phyloP scores from a whole-genome alignment of 441 rosid species.

The Erodium moschatum region DNA sequence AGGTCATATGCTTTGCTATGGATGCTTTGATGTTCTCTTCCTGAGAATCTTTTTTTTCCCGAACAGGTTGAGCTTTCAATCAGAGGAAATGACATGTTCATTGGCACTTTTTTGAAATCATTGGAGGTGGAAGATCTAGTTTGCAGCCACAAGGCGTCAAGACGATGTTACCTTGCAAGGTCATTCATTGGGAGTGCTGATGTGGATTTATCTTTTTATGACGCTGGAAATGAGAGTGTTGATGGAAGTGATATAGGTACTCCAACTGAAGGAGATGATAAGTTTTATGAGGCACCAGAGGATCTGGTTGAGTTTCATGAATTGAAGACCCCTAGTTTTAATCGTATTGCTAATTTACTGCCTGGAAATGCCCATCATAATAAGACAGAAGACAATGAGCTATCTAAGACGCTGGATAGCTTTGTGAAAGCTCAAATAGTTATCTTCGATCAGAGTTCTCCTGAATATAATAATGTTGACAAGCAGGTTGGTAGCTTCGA shows the following conservation, averaged over 20 bases:
- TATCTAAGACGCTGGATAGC: constrained; percentile 52
- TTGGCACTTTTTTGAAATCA: constrained; percentile 81
- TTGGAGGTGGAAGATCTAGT: constrained; percentile 97
- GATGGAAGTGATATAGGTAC: constrained; percentile 27
- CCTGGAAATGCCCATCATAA: constrained; percentile 42
- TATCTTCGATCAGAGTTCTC: constrained; percentile 67
- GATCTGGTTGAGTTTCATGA: constrained; percentile 52
- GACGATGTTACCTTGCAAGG: constrained; percentile 72
- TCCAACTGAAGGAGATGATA: constrained; percentile 77
- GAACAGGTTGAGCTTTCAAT: constrained; percentile 80
- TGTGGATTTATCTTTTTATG: constrained; percentile 34
- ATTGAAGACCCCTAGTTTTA: constrained; percentile 67
- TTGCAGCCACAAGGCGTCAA: constrained; percentile 37
- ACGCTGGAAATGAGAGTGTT: constrained; percentile 30
- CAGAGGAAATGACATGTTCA: constrained; percentile 68
- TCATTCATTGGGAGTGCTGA: constrained; percentile 63
- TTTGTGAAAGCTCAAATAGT: constrained; percentile 92
- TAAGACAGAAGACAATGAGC: constrained; percentile 35
- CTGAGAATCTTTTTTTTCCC: constrained; percentile 20
- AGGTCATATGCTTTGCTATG: constrained; percentile 15
- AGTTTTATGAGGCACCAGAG: constrained; percentile 87
- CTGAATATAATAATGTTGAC: constrained; percentile 61
- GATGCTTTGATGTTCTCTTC: constrained; percentile 19
- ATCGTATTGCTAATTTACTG: constrained; percentile 63
- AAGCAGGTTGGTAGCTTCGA: constrained; percentile 47